phyloP scores from a whole-genome alignment of 495 filamentous ascomycete genomes.

The Bacidia gigantensis region DNA sequence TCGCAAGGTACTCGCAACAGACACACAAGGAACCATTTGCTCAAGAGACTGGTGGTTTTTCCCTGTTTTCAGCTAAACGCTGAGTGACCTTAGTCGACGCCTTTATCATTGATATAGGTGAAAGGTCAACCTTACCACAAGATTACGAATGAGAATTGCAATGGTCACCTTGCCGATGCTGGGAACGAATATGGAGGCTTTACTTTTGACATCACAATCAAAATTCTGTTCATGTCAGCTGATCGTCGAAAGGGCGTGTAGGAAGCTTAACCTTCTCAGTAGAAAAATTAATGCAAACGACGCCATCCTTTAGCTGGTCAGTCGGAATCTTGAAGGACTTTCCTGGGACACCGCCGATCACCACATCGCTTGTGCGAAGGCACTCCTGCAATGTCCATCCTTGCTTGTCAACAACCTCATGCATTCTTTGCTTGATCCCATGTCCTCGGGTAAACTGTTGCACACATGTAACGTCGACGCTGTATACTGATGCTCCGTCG shows the following conservation, averaged over 20 bases:
- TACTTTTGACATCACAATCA: constrained; percentile 71
- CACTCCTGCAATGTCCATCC: constrained; percentile 65
- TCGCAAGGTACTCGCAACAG: too few relatives aligned
- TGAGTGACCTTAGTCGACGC: not conserved
- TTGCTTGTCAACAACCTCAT: constrained; percentile 70
- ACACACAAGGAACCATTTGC: too few relatives aligned
- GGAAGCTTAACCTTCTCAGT: constrained; percentile 53
- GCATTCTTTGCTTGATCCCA: constrained; percentile 65
- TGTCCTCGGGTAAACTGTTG: constrained; percentile 81
- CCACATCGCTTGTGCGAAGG: constrained; percentile 76
- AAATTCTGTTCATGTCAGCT: constrained; percentile 51
- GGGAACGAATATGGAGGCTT: constrained; percentile 92
- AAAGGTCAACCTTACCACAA: constrained; percentile 50
- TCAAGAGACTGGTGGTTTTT: not conserved
- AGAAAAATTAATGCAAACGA: constrained; percentile 94
- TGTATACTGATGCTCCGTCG: constrained; percentile 90
- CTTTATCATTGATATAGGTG: not conserved
- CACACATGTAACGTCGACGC: constrained; percentile 82
- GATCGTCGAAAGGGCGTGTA: not conserved
- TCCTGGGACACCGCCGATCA: constrained; percentile 85
- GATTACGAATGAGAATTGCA: constrained; percentile 74
- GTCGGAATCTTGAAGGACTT: constrained; percentile 79
- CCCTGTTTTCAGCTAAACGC: not conserved
- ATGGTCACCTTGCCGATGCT: constrained; percentile 97
- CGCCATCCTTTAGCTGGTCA: constrained; percentile 67